Evolutionary conservation across 768 basidiomycete genomes (phyloP).

Genomic region (Macrolepiota albuminosa): DNA sequence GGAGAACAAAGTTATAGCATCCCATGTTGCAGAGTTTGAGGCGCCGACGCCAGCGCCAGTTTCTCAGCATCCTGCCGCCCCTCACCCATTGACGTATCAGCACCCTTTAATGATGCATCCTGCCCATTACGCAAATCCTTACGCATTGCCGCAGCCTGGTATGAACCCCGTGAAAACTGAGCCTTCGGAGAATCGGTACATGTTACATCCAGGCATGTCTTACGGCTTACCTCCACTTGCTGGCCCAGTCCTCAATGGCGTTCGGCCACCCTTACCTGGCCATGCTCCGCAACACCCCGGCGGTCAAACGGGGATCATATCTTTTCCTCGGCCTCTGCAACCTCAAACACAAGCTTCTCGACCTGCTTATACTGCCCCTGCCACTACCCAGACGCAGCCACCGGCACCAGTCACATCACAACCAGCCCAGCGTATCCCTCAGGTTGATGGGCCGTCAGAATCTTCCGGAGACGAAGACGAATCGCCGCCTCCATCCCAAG

Average conservation of each 20-base stretch:
- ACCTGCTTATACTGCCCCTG: slow-evolving; percentile 20
- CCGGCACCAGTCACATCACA: slow-evolving; percentile 6
- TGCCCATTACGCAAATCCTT: slow-evolving; percentile 51
- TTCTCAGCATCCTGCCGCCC: slow-evolving; percentile 36
- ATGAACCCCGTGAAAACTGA: slow-evolving; percentile 66
- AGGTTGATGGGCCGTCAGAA: slow-evolving; percentile 77
- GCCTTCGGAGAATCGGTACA: slow-evolving; percentile 65
- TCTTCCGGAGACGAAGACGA: slow-evolving; percentile 60
- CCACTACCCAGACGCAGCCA: slow-evolving; percentile 10
- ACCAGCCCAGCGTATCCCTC: slow-evolving; percentile 49
- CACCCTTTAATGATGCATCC: slow-evolving; percentile 59
- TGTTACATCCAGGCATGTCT: slow-evolving; percentile 37
- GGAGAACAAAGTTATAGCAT: slow-evolving; percentile 92
- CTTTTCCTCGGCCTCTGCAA: slow-evolving; percentile 39
- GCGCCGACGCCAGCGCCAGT: slow-evolving; percentile 35
- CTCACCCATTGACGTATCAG: slow-evolving; percentile 49
- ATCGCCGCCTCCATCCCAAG: slow-evolving; percentile 58
- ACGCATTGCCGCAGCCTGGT: slow-evolving; percentile 35
- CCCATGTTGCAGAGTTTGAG: slow-evolving; percentile 93
- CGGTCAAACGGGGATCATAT: slow-evolving; percentile 54
- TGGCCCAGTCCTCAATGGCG: slow-evolving; percentile 57
- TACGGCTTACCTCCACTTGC: slow-evolving; percentile 62
- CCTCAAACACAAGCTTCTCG: slow-evolving; percentile 24
- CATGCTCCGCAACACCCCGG: slow-evolving; percentile 43
- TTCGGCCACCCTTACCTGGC: slow-evolving; percentile 34